Base-by-base conservation (phyloP, 2,329 filamentous ascomycete species). In the Ciborinia camelliae region DNA sequence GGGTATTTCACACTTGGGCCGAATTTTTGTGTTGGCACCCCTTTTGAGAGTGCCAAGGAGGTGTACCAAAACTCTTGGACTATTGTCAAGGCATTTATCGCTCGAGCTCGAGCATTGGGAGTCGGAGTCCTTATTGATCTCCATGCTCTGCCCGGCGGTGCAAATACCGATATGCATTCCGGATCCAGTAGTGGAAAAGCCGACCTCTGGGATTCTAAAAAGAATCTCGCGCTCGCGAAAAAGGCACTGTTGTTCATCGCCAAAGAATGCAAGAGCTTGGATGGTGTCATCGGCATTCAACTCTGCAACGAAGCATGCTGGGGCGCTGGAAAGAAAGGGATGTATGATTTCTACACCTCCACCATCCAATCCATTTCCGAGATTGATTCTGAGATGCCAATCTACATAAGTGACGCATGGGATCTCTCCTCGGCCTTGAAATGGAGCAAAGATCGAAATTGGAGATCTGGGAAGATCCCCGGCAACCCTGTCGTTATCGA, bases 401-500 rank as follows among this genome's bases (percentile, higher is more conserved):
- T 87, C 23, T 82, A 86, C 68, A 80, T 87, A 66, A 84, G 81
- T 8, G 85, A 87, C 70, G 84, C 77, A 1, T 86, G 84, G 83
- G 78, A 86, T 70, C 73, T 86, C 18, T 67, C 70, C 0, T 74
- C 75, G 30, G 79, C 79, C 2, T 67, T 83, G 30, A 71, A 76
- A 10, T 86, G 83, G 76, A 75, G 73, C 3, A 74, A 77, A 28
- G 71, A 71, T 10, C 80, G 79, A 30, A 28, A 61, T 5, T 50
- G 47, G 58, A 61, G 9, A 41, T 54, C 62, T 0, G 58, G 37
- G 18, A 54, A 71, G n/a, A 67, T 72, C 20, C 50, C 71, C 23
- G 67, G 72, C 15, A 80, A 79, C 58, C 82, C 83, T 0, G 77
- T 86, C 9, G 74, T 86, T 28, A 76, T 87, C 32, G 85, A 86